Evolutionary conservation across 352 stramenopile genomes (phyloP), one percentile per base, ranked within the genome.

Genomic region (Globisporangium abappressorium): DNA sequence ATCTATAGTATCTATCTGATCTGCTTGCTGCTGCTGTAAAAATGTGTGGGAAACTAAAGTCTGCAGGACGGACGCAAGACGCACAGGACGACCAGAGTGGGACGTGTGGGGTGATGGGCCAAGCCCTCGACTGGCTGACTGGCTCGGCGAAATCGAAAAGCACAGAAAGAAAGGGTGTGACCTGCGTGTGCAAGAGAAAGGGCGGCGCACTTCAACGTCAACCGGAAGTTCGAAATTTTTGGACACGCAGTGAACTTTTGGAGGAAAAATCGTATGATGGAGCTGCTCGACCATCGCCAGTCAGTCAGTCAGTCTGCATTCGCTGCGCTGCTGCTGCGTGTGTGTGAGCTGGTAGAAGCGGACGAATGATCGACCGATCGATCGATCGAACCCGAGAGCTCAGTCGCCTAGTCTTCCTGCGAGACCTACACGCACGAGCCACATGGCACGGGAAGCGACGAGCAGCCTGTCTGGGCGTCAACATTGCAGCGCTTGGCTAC

Each of bases 201-300:
- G 59, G 4, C 43, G 30, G 7, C 1, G 6, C 46, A 65, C 59
- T 65, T 65, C 59, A 65, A 65, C 59, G 34, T 65, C 43, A 57
- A 61, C 8, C 47, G n/a, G n/a, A 20, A 51, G 28, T 53, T 62
- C 57, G 57, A 62, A 53, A 55, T 55, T 55, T 55, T 55, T 26
- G 7, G 26, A 49, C 41, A 49, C 41, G 41, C 41, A 49, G 41
- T 22, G 41, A 49, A 49, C 41, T 49, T 41, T 41, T 41, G 34
- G 7, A 41, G 7, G 24, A 26, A 26, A 26, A 33, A 33, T 33
- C 30, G 30, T 33, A 6, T 33, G 30, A n/a, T n/a, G 15, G 41
- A 49, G 15, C 41, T 49, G 41, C 41, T 22, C 41, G 14, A 22
- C 18, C 41, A n/a, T 49, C 41, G 41, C 41, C 41, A 47, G 11